A percentile compares a stretch with the other conserved stretches of the same genome.
These are phyloP conservation scores for Coniophora puteana DNA, from an alignment of 1,284 basidiomycete species.

Conservation along the genomic window DNA sequence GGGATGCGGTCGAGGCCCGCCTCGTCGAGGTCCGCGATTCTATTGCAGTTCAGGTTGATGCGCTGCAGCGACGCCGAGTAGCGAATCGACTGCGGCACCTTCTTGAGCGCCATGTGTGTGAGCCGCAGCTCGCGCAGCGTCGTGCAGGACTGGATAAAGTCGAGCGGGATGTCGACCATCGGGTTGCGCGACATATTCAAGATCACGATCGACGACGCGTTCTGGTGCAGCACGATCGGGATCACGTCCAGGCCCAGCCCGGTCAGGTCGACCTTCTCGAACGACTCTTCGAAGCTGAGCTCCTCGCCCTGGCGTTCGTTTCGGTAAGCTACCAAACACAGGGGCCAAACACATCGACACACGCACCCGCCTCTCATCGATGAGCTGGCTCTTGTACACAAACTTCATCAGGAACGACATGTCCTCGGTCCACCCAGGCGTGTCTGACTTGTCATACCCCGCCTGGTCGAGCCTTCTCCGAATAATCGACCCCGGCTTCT, in stretches of 20 bases:
- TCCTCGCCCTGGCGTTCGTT: slow-evolving; percentile 60
- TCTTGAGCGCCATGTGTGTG: slow-evolving; percentile 94
- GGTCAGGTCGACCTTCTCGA: slow-evolving; percentile 83
- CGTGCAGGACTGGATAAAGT: slow-evolving; percentile 92
- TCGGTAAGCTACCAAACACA: neutral
- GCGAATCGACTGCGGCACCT: slow-evolving; percentile 83
- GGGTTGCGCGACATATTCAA: slow-evolving; percentile 94
- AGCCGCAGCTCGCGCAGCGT: slow-evolving; percentile 84
- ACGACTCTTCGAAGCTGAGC: slow-evolving; percentile 68
- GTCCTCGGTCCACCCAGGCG: slow-evolving; percentile 77
- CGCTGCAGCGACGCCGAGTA: slow-evolving; percentile 75
- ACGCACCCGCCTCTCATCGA: slow-evolving; percentile 49
- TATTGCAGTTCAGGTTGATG: slow-evolving; percentile 92
- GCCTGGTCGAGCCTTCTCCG: slow-evolving; percentile 85
- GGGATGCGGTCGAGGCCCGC: slow-evolving; percentile 79
- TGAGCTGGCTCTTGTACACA: slow-evolving; percentile 72
- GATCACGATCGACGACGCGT: slow-evolving; percentile 83
- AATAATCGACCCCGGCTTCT: slow-evolving; percentile 86
- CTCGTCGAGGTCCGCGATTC: slow-evolving; percentile 87
- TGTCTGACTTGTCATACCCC: slow-evolving; percentile 85
- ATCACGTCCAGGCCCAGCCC: slow-evolving; percentile 86
- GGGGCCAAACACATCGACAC: slow-evolving; percentile 8
- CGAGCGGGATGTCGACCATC: slow-evolving; percentile 93
- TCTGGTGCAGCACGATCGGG: slow-evolving; percentile 85
- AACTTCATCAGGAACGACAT: slow-evolving; percentile 88